These are phyloP conservation scores for Cladosporium phlei DNA, from an alignment of 2,329 filamentous ascomycete genomes.

Conservation along the genomic window DNA sequence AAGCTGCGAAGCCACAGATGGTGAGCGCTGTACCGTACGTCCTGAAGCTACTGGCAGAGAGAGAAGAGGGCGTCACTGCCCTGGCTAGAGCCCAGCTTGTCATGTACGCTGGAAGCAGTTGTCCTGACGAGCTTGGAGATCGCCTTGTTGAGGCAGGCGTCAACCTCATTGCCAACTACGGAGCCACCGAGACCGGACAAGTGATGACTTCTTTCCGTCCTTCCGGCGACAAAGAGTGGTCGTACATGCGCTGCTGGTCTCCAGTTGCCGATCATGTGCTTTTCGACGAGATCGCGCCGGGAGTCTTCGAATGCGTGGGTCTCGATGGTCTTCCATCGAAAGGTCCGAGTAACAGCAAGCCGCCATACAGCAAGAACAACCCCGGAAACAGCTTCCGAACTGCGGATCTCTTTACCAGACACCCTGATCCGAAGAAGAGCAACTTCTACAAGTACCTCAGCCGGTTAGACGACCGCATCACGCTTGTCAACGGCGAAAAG, in stretches of 20 bases:
- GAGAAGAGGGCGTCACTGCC: constrained; percentile 43
- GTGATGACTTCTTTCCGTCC: constrained; percentile 57
- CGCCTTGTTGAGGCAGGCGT: constrained; percentile 30
- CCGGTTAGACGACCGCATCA: constrained; percentile 45
- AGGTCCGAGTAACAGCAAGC: constrained; percentile 39
- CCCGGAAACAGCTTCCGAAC: constrained; percentile 46
- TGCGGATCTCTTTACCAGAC: constrained; percentile 43
- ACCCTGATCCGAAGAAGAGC: constrained; percentile 38
- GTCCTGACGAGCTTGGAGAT: constrained; percentile 33
- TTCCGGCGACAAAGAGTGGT: constrained; percentile 54
- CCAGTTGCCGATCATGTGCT: constrained; percentile 26
- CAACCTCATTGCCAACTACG: constrained; percentile 33
- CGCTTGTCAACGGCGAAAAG: constrained; percentile 49
- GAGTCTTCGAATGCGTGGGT: constrained; percentile 41
- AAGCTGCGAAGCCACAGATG: constrained; percentile 43
- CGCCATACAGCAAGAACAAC: constrained; percentile 32
- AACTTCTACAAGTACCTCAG: constrained; percentile 47
- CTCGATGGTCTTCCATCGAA: constrained; percentile 32
- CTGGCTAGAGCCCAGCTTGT: constrained; percentile 28
- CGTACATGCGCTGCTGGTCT: constrained; percentile 47
- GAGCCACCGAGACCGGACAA: constrained; percentile 56
- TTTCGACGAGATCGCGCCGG: constrained; percentile 33
- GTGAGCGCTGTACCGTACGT: constrained; percentile 58
- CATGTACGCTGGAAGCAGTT: constrained; percentile 31
- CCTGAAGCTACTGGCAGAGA: constrained; percentile 59